These are phyloP conservation scores for Melaleuca alternifolia DNA, from an alignment of 345 rosid species.

Conservation along the genomic window DNA sequence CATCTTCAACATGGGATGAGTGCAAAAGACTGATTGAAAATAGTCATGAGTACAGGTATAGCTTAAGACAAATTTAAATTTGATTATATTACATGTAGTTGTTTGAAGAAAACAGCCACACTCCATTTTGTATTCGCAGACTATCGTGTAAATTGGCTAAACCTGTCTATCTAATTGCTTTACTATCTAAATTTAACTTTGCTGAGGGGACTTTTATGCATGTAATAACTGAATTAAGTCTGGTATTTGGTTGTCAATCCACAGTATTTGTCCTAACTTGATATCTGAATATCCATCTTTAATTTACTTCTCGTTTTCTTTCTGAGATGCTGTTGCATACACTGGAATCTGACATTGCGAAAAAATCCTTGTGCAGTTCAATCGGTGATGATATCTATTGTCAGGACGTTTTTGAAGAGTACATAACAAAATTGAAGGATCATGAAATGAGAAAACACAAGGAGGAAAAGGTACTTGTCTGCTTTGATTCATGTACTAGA, in stretches of 20 bases:
- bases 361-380: conserved; percentile 33
- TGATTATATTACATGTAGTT: background rate
- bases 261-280: background rate
- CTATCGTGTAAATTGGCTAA: background rate
- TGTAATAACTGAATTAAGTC: background rate
- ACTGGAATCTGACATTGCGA: background rate
- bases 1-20: conserved; percentile 80
- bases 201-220: background rate
- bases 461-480: conserved; percentile 55
- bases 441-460: conserved; percentile 47
- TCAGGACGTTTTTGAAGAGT: conserved; percentile 60
- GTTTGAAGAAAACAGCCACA: background rate
- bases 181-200: background rate
- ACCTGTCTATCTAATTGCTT: background rate
- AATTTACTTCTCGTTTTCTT: background rate
- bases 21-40: conserved; percentile 54
- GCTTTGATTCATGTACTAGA: background rate
- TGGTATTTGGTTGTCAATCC: background rate
- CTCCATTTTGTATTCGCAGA: background rate
- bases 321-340: background rate
- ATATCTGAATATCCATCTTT: background rate
- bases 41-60: conserved; percentile 79
- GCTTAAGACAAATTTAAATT: background rate
- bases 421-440: conserved; percentile 51
- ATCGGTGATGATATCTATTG: conserved; percentile 65